phyloP scores from a whole-genome alignment of 2,329 filamentous ascomycete genomes.

The Ophiostoma pallidulum region DNA sequence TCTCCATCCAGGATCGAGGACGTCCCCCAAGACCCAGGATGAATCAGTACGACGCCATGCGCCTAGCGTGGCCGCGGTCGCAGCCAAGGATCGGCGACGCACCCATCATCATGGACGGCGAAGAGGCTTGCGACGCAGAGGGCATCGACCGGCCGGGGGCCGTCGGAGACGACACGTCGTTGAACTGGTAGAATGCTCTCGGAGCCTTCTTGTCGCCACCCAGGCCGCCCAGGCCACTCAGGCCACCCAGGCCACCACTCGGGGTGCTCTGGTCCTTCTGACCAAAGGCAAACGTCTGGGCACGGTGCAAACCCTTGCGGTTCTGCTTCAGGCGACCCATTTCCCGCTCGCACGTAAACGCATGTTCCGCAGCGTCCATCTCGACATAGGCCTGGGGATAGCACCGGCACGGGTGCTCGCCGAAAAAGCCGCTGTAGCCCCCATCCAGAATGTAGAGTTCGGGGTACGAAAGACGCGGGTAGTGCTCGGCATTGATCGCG shows the following conservation, averaged over 20 bases:
- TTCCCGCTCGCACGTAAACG: conserved; percentile 85
- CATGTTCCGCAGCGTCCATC: conserved; percentile 89
- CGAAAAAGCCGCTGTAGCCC: conserved; percentile 90
- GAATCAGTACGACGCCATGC: conserved; percentile 54
- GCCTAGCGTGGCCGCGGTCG: conserved; percentile 46
- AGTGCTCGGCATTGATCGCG: conserved; percentile 71
- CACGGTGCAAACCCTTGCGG: conserved; percentile 73
- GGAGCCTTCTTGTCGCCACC: conserved; percentile 20
- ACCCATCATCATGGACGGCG: conserved; percentile 33
- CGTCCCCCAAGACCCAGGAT: too few relatives aligned
- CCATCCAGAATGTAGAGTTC: conserved; percentile 96
- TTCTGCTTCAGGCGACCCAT: conserved; percentile 84
- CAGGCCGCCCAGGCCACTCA: neutral
- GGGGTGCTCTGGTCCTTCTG: conserved; percentile 44
- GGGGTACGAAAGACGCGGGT: conserved; percentile 85
- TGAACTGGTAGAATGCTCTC: conserved; percentile 21
- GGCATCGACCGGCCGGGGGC: conserved; percentile 33
- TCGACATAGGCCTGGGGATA: conserved; percentile 93
- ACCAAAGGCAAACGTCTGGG: conserved; percentile 93
- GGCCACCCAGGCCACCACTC: neutral
- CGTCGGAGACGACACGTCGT: conserved; percentile 46
- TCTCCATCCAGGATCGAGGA: neutral
- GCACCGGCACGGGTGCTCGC: conserved; percentile 67
- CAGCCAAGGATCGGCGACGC: conserved; percentile 34
- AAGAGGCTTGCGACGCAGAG: conserved; percentile 26